Conservation (phyloP, 768 basidiomycete genomes). For the Phlebiopsis flavidoalba region DNA sequence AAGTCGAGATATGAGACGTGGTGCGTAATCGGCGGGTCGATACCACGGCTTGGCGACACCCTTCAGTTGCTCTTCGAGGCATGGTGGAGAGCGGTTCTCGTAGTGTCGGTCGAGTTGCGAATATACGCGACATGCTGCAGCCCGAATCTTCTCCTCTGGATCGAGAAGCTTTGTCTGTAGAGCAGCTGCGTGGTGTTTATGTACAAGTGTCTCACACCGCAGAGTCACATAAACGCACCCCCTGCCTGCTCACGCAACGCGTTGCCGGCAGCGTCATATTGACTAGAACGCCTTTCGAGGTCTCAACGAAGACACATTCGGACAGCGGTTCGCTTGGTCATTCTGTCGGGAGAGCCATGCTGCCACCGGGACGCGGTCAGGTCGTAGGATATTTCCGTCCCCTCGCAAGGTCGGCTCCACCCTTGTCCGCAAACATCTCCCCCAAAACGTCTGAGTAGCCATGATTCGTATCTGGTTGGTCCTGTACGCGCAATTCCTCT, state of each 20-base stretch:
- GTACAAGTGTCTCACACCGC: background rate
- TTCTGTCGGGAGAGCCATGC: slow-evolving; percentile 76
- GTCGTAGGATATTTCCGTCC: slow-evolving; percentile 78
- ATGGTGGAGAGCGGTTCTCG: slow-evolving; percentile 83
- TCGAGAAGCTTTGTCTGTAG: slow-evolving; percentile 61
- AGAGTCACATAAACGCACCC: slow-evolving; percentile 35
- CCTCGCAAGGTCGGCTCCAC: slow-evolving; percentile 64
- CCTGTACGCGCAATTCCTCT: slow-evolving; percentile 80
- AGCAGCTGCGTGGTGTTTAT: slow-evolving; percentile 1
- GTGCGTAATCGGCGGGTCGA: slow-evolving; percentile 79
- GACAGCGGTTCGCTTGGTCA: slow-evolving; percentile 67
- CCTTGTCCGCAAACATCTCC: slow-evolving; percentile 83
- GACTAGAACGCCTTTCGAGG: slow-evolving; percentile 51
- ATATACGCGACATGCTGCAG: slow-evolving; percentile 78
- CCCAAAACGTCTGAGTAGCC: slow-evolving; percentile 86
- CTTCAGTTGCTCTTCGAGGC: slow-evolving; percentile 59
- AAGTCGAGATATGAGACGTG: background rate
- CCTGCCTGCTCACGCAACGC: slow-evolving; percentile 66
- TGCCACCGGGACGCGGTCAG: too few relatives aligned
- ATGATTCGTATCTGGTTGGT: slow-evolving; percentile 41
- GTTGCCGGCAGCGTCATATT: slow-evolving; percentile 53
- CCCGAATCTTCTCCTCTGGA: slow-evolving; percentile 88
- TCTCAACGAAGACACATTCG: slow-evolving; percentile 78
- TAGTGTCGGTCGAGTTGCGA: slow-evolving; percentile 85
- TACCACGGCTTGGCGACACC: slow-evolving; percentile 63